Conservation (phyloP, 2,329 filamentous ascomycete species). For the Aspergillus udagawae region DNA sequence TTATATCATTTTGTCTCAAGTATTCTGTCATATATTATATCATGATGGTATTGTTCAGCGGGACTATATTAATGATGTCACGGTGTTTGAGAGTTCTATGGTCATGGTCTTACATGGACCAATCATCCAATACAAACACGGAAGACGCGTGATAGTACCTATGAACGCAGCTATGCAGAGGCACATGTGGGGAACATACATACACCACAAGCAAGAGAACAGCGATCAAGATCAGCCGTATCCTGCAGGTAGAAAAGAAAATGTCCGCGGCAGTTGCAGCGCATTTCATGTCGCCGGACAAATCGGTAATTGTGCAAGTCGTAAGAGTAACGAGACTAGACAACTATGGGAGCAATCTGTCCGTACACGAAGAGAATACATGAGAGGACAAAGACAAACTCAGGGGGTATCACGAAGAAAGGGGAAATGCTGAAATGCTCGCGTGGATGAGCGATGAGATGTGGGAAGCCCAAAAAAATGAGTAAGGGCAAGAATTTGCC, state of each 20-base stretch:
- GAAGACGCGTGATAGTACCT: background rate
- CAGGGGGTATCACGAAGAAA: conserved; percentile 28
- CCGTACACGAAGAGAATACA: conserved; percentile 1
- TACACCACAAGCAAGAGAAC: background rate
- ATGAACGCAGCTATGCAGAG: background rate
- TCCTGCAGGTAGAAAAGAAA: background rate
- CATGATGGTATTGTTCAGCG: background rate
- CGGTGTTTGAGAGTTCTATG: background rate
- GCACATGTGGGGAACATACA: background rate
- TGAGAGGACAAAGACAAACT: conserved; percentile 1
- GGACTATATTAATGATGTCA: background rate
- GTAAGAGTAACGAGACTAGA: background rate
- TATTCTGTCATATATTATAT: too few species aligned
- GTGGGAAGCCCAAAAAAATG: background rate
- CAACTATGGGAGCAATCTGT: background rate
- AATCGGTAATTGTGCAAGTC: background rate
- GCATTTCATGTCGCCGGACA: background rate
- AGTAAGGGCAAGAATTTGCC: background rate
- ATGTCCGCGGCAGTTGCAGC: too few species aligned
- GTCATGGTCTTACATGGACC: too few species aligned
- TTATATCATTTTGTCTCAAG: background rate
- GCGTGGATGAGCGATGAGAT: background rate
- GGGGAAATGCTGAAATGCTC: background rate
- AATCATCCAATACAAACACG: background rate
- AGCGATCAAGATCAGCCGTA: background rate